Conservation (phyloP, 2,329 filamentous ascomycete species). For the Zopfia rhizophila region DNA sequence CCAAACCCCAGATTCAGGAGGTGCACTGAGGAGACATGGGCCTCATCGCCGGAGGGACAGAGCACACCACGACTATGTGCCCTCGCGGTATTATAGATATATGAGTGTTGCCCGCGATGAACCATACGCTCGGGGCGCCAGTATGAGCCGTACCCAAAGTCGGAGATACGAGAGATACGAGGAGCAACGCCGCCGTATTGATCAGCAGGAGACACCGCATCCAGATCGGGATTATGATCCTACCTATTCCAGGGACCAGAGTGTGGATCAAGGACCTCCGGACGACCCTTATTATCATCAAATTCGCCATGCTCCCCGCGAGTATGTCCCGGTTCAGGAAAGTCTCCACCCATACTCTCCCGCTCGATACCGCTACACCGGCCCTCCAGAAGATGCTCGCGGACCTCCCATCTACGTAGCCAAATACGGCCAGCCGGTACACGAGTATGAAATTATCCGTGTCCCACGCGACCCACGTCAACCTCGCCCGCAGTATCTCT, state of each 20-base stretch:
- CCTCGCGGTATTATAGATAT: constrained; percentile 48
- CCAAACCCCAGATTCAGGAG: constrained; percentile 37
- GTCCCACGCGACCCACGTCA: constrained; percentile 39
- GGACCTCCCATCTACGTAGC: constrained; percentile 43
- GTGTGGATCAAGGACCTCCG: constrained; percentile 38
- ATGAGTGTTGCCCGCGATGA: constrained; percentile 48
- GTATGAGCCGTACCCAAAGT: constrained; percentile 47
- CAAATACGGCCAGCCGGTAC: constrained; percentile 41
- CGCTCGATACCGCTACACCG: constrained; percentile 39
- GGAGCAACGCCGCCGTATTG: constrained; percentile 47
- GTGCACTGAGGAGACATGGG: constrained; percentile 34
- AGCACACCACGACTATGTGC: constrained; percentile 40
- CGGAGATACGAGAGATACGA: constrained; percentile 43
- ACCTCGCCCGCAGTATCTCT: constrained; percentile 28
- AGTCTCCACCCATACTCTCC: constrained; percentile 41
- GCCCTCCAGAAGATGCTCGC: constrained; percentile 32
- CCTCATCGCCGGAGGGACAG: constrained; percentile 46
- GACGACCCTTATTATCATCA: constrained; percentile 38
- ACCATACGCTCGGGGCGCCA: constrained; percentile 45
- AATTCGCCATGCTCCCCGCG: constrained; percentile 33
- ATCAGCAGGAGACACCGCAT: constrained; percentile 49
- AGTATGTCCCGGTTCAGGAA: constrained; percentile 48
- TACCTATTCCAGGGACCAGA: constrained; percentile 44
- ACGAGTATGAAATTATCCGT: constrained; percentile 45
- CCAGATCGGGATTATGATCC: constrained; percentile 42